Evolutionary conservation across 805 yeast genomes (phyloP).

Genomic region (Myxozyma udenii): DNA sequence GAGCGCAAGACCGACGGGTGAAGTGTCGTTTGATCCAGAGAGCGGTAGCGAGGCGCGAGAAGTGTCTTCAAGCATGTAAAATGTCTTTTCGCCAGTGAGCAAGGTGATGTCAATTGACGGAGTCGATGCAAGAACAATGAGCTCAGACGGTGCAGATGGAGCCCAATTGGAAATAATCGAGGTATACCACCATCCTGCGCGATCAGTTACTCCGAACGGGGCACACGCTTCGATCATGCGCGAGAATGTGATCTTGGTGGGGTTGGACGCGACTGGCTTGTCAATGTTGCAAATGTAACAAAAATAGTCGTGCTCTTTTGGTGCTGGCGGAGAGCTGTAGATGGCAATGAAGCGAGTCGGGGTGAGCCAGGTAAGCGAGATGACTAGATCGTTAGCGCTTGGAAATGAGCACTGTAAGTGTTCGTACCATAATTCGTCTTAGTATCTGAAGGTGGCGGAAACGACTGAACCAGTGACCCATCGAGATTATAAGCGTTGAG

Average conservation of each 20-base stretch:
- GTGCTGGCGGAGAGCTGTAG: conserved; percentile 25
- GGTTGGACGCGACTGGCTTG: not conserved
- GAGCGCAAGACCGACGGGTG: conserved; percentile 66
- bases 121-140: conserved; percentile 56
- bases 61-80: conserved; percentile 61
- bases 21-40: conserved; percentile 54
- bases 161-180: conserved; percentile 30
- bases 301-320: conserved; percentile 29
- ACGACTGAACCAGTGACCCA: conserved; percentile 13
- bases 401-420: not conserved
- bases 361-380: conserved; percentile 30
- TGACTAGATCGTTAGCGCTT: conserved; percentile 4
- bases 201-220: conserved; percentile 34
- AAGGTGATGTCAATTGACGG: conserved; percentile 62
- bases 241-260: conserved; percentile 11
- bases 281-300: conserved; percentile 20
- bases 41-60: conserved; percentile 73
- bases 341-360: conserved; percentile 29
- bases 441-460: conserved; percentile 24
- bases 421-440: conserved; percentile 11
- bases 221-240: conserved; percentile 34
- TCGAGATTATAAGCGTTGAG: conserved; percentile 19
- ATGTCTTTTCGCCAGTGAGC: conserved; percentile 40
- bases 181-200: conserved; percentile 33
- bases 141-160: conserved; percentile 13